Percentiles rank a stretch among this genome's conserved stretches.
phyloP scores from a whole-genome alignment of 2,329 filamentous ascomycete genomes.

The Colletotrichum gigasporum region DNA sequence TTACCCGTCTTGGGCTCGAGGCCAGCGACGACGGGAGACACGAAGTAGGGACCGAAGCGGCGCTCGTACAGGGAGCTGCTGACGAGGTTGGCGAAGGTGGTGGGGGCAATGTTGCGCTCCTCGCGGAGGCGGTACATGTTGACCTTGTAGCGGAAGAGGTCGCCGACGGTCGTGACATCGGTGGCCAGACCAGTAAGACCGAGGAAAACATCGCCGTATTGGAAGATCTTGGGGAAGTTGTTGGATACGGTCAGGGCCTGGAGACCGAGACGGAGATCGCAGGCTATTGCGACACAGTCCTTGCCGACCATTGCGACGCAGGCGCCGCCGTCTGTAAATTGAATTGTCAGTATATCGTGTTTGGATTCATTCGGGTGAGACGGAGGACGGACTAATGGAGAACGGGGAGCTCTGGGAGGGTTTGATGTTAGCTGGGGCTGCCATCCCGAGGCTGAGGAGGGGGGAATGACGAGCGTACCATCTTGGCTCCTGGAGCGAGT shows the following conservation, averaged over 20 bases:
- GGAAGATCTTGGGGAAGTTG: conserved; percentile 99
- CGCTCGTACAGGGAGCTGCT: conserved; percentile 91
- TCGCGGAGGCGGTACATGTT: conserved; percentile 99
- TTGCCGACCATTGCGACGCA: conserved; percentile 99
- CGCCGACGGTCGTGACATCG: conserved; percentile 91
- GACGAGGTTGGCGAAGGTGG: conserved; percentile 97
- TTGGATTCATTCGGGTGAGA: conserved; percentile 18
- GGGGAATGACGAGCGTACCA: conserved; percentile 30
- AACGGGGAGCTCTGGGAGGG: conserved; percentile 81
- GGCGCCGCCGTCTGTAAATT: conserved; percentile 79
- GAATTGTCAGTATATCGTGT: conserved; percentile 32
- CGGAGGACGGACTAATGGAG: conserved; percentile 81
- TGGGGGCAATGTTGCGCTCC: conserved; percentile 93
- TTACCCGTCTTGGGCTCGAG: conserved; percentile 93
- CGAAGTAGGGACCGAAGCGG: conserved; percentile 96
- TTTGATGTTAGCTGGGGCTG: conserved; percentile 44
- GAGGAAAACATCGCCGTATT: conserved; percentile 94
- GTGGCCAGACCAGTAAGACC: conserved; percentile 96
- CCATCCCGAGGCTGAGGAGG: conserved; percentile 23
- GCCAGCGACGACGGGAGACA: conserved; percentile 92
- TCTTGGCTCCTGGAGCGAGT: conserved; percentile 35
- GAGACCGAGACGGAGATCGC: conserved; percentile 96
- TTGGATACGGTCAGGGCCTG: conserved; percentile 98
- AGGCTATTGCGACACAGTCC: conserved; percentile 99
- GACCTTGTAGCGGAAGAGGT: conserved; percentile 99